These are phyloP conservation scores for Clavispora vitiphila DNA, from an alignment of 805 yeast genomes.

Conservation along the genomic window DNA sequence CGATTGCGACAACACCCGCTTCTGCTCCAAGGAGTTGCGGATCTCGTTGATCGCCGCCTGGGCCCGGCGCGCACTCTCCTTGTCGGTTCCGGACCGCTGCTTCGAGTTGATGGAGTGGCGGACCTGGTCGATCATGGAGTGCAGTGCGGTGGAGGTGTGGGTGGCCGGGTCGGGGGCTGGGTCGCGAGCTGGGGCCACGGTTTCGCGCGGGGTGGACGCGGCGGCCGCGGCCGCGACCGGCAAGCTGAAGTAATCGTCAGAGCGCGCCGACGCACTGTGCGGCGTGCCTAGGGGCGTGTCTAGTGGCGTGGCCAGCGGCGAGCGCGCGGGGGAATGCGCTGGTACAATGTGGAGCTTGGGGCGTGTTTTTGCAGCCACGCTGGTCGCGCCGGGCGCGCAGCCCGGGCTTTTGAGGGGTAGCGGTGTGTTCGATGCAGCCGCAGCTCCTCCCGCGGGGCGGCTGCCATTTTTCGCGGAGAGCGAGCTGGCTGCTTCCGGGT, in stretches of 20 bases:
- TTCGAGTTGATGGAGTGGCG: slow-evolving; percentile 28
- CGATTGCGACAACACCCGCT: slow-evolving; percentile 19
- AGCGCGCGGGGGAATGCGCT: background rate
- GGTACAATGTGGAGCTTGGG: background rate
- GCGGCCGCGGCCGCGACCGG: background rate
- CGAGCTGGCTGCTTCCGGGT: too few species aligned
- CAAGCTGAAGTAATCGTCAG: slow-evolving; percentile 8
- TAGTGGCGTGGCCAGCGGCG: background rate
- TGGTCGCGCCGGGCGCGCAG: background rate
- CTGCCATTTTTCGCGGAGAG: too few species aligned
- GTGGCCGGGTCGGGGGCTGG: slow-evolving; percentile 13
- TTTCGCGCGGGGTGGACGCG: slow-evolving; percentile 2
- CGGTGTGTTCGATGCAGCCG: too few species aligned
- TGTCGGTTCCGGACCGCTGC: slow-evolving; percentile 13
- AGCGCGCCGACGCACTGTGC: background rate
- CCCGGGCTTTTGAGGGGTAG: too few species aligned
- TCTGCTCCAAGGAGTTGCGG: slow-evolving; percentile 34
- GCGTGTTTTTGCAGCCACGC: background rate
- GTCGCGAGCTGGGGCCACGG: slow-evolving; percentile 4
- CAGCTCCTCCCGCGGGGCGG: too few species aligned
- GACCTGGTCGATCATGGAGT: slow-evolving; percentile 28
- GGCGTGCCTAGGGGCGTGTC: background rate
- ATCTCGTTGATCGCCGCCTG: slow-evolving; percentile 26
- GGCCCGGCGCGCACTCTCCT: slow-evolving; percentile 15
- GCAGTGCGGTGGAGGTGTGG: slow-evolving; percentile 14